Percentiles rank a stretch among this genome's conserved stretches.
Evolutionary conservation across 1,284 basidiomycete species (phyloP).

Genomic region (Sporisorium scitamineum): DNA sequence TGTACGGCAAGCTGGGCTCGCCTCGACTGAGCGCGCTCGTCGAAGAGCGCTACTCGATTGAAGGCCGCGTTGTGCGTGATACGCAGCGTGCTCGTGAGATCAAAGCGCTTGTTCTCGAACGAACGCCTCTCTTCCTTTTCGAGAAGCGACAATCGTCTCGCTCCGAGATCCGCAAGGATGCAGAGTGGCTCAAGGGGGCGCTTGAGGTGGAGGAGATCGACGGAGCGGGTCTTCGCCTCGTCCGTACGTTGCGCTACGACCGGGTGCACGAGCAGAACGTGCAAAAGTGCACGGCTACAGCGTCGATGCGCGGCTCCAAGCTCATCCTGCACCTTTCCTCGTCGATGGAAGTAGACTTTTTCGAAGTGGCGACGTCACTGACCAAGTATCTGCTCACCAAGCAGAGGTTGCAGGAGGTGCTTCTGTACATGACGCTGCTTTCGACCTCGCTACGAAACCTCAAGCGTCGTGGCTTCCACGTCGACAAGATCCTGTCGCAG

Average conservation of each 20-base stretch:
- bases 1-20: slow-evolving; percentile 73
- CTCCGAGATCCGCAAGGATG: slow-evolving; percentile 76
- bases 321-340: slow-evolving; percentile 82
- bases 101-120: slow-evolving; percentile 77
- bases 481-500: slow-evolving; percentile 89
- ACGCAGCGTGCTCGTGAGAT: slow-evolving; percentile 58
- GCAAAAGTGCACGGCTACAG: slow-evolving; percentile 64
- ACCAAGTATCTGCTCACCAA: slow-evolving; percentile 61
- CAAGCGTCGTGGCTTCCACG: slow-evolving; percentile 81
- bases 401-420: slow-evolving; percentile 65
- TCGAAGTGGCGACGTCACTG: slow-evolving; percentile 74
- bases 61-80: slow-evolving; percentile 68
- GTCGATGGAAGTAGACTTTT: slow-evolving; percentile 85
- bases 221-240: slow-evolving; percentile 58
- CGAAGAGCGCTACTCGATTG: slow-evolving; percentile 79
- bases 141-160: slow-evolving; percentile 79
- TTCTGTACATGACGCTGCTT: slow-evolving; percentile 91
- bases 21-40: slow-evolving; percentile 79
- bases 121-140: slow-evolving; percentile 90
- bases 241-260: slow-evolving; percentile 58
- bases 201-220: slow-evolving; percentile 72
- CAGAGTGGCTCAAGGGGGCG: slow-evolving; percentile 79
- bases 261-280: slow-evolving; percentile 53
- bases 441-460: slow-evolving; percentile 87
- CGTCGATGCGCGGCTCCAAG: slow-evolving; percentile 71